phyloP scores from a whole-genome alignment of 1,284 basidiomycete species.

The Cerioporus squamosus region DNA sequence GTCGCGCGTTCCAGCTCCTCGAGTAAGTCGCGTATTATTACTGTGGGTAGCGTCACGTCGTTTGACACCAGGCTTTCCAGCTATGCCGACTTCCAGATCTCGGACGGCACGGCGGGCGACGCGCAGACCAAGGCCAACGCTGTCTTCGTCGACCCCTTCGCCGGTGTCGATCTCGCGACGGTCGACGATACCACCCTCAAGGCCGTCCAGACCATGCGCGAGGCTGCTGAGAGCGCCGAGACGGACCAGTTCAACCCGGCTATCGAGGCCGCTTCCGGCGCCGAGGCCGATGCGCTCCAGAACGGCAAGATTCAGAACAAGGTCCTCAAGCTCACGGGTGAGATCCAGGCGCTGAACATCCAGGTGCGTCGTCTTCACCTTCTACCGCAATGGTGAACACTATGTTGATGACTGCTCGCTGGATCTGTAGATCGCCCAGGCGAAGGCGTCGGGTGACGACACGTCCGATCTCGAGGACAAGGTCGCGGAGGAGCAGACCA shows the following conservation, averaged over 20 bases:
- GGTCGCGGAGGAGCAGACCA: conserved; percentile 39
- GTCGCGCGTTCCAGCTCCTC: conserved; percentile 18
- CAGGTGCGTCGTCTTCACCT: conserved; percentile 28
- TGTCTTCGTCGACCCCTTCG: conserved; percentile 48
- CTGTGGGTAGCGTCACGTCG: neutral
- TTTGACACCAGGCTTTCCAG: conserved; percentile 23
- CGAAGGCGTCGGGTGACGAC: conserved; percentile 39
- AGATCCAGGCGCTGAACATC: conserved; percentile 45
- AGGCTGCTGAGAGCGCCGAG: conserved; percentile 49
- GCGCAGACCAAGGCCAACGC: conserved; percentile 47
- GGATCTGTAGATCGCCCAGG: conserved; percentile 39
- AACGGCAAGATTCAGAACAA: conserved; percentile 58
- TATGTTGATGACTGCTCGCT: neutral
- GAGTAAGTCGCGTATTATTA: conserved; percentile 6
- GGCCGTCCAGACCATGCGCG: conserved; percentile 48
- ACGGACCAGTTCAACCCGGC: conserved; percentile 47
- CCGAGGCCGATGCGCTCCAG: conserved; percentile 41
- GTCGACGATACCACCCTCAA: conserved; percentile 31
- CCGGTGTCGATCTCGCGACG: conserved; percentile 40
- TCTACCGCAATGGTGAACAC: neutral
- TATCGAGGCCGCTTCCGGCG: conserved; percentile 47
- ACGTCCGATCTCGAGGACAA: conserved; percentile 35
- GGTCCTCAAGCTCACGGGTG: conserved; percentile 52
- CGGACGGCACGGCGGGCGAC: conserved; percentile 45
- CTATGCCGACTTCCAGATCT: conserved; percentile 52